These are phyloP conservation scores for Kuraishia piskuri DNA, from an alignment of 805 yeast species.

Conservation along the genomic window DNA sequence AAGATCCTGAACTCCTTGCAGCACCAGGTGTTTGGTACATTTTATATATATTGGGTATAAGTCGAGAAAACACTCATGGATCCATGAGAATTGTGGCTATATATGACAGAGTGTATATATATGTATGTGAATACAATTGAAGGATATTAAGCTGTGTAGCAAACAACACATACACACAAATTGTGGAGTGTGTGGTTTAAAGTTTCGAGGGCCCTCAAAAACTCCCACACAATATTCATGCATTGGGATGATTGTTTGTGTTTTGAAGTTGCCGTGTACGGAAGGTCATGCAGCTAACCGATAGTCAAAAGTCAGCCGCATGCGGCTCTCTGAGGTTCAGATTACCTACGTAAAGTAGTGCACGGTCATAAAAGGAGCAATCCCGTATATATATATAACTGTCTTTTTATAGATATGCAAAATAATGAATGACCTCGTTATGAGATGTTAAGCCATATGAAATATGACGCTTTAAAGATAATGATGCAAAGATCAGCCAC, in stretches of 20 bases:
- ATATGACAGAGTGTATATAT: too few relatives aligned
- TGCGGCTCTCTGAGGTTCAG: background rate
- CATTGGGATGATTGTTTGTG: background rate
- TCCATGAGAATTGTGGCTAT: too few relatives aligned
- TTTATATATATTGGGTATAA: too few relatives aligned
- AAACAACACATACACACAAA: background rate
- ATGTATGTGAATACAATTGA: background rate
- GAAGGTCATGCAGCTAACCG: background rate
- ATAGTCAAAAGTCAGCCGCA: background rate
- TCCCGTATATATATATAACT: too few relatives aligned
- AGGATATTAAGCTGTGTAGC: background rate
- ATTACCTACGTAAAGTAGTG: background rate
- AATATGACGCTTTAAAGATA: background rate
- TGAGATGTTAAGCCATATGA: background rate
- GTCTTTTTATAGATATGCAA: background rate
- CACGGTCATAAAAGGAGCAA: background rate
- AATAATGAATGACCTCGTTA: background rate
- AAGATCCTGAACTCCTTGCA: background rate
- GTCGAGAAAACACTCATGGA: too few relatives aligned
- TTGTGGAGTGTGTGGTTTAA: background rate
- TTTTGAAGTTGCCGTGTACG: background rate
- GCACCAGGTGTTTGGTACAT: background rate
- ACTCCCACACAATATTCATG: background rate
- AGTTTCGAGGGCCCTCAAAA: background rate
- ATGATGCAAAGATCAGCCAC: background rate